These are phyloP conservation scores for Trametes meyenii DNA, from an alignment of 768 basidiomycete species.

Conservation along the genomic window DNA sequence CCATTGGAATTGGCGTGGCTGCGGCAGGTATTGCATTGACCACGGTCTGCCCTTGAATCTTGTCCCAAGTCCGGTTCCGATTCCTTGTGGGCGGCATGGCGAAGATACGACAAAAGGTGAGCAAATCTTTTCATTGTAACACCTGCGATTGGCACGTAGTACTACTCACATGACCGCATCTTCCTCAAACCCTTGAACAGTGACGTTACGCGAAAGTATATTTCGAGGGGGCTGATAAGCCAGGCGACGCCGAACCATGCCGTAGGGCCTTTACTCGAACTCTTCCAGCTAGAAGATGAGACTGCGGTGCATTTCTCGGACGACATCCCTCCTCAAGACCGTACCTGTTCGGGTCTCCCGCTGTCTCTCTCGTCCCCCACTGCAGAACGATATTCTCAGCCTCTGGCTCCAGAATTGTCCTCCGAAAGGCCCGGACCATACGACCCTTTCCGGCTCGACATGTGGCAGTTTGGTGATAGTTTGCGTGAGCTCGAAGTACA, in stretches of 20 bases:
- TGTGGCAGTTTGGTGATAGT: constrained; percentile 10
- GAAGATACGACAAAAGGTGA: too few relatives aligned
- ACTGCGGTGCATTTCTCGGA: neutral
- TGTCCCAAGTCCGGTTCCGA: too few relatives aligned
- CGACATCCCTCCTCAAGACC: neutral
- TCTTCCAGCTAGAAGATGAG: constrained; percentile 31
- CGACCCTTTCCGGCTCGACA: constrained; percentile 8
- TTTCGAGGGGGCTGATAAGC: constrained; percentile 21
- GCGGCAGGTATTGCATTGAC: too few relatives aligned
- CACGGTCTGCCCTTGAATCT: too few relatives aligned
- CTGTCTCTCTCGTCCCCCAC: neutral
- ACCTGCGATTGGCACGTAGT: too few relatives aligned
- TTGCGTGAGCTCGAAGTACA: neutral
- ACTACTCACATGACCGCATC: neutral
- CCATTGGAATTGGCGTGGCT: too few relatives aligned
- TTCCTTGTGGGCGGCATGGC: too few relatives aligned
- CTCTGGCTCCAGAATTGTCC: neutral
- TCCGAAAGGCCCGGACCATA: neutral
- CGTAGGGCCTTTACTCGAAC: constrained; percentile 33
- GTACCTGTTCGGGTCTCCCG: neutral
- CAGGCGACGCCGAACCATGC: constrained; percentile 31
- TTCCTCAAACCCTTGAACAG: neutral
- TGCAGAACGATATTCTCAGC: neutral
- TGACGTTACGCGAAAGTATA: constrained; percentile 9
- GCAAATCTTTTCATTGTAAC: too few relatives aligned